Evolutionary conservation across 345 rosid genomes (phyloP).

Genomic region (Citropsis articulata): DNA sequence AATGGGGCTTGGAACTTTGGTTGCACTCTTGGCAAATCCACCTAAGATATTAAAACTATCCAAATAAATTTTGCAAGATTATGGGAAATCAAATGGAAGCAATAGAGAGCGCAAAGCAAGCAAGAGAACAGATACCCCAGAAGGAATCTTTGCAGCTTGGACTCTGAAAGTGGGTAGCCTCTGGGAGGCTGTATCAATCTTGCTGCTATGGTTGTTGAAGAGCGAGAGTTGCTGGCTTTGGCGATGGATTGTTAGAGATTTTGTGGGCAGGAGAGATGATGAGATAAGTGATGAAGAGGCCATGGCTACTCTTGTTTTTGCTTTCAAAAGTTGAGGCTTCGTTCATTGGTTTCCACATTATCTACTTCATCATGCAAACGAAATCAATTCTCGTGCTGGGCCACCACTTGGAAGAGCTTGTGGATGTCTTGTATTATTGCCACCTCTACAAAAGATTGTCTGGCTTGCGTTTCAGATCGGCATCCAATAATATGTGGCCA

Average conservation of each 20-base stretch:
- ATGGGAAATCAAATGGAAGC: background rate
- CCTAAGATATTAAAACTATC: conserved; percentile 20
- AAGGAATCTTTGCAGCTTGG: conserved; percentile 62
- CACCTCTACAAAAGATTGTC: background rate
- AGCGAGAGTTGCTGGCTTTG: conserved; percentile 14
- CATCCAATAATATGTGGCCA: conserved; percentile 3
- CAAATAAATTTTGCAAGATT: background rate
- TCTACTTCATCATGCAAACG: conserved; percentile 12
- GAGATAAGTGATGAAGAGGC: conserved; percentile 29
- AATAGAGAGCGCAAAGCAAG: background rate
- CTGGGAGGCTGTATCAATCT: conserved; percentile 17
- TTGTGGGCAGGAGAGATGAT: conserved; percentile 24
- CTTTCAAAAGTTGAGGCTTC: background rate
- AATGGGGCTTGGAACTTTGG: conserved; percentile 66
- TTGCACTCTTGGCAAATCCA: conserved; percentile 67
- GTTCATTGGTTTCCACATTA: background rate
- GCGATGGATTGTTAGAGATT: conserved; percentile 14
- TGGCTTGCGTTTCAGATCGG: background rate
- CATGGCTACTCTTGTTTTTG: background rate
- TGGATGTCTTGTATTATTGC: background rate
- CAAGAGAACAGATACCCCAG: conserved; percentile 39
- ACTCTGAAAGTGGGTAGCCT: conserved; percentile 31
- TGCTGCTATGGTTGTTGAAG: conserved; percentile 8
- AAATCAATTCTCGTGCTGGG: background rate
- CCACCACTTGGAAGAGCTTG: background rate